Evolutionary conservation across 176 grass and related monocot species (phyloP), one percentile per base, ranked within the genome.

Genomic region (Lolium rigidum): DNA sequence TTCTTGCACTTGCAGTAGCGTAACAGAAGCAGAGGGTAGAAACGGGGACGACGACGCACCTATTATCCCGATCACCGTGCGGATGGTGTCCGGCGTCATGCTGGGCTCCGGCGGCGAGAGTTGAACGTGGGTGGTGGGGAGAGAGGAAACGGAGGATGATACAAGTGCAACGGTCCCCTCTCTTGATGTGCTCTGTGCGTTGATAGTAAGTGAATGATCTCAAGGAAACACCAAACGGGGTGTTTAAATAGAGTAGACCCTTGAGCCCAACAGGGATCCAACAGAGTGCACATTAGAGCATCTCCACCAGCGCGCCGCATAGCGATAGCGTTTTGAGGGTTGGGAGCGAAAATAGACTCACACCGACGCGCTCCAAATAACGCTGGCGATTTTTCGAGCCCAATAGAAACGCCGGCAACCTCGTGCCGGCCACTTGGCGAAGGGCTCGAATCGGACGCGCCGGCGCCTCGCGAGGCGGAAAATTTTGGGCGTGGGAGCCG

Each of bases 31-130:
- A 9, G 67, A 21, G 37, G 37, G 72, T 44, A 49, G 13, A 9
- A 3, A 44, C 3, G 14, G 58, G 15, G 22, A 26, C 9, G 22
- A 20, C 31, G 0, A 87, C 83, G 43, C 79, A 94, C 94, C 94
- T 83, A 94, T 62, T 75, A 97, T 54, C 39, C 94, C 94, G 76
- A 97, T 82, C 35, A 39, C 94, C 3, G 94, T 97, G 39, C 94
- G 85, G 76, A 94, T 94, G 80, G 83, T 66, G 66, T 97, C 90
- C 11, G 83, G 6, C 13, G 90, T 55, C 94, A 94, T 62, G 24
- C 6, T 8, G 69, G 49, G 41, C 41, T 44, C 41, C 41, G 41
- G 41, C 41, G 5, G 41, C 61, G 48, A 13, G 52, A 31, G 22
- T 3, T 15, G 64, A 35, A 35, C 31, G 2, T 0, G 20, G 35